Percentiles rank a stretch among this genome's conserved stretches.
phyloP scores from a whole-genome alignment of 805 yeast genomes.

The Candida sonorensis region DNA sequence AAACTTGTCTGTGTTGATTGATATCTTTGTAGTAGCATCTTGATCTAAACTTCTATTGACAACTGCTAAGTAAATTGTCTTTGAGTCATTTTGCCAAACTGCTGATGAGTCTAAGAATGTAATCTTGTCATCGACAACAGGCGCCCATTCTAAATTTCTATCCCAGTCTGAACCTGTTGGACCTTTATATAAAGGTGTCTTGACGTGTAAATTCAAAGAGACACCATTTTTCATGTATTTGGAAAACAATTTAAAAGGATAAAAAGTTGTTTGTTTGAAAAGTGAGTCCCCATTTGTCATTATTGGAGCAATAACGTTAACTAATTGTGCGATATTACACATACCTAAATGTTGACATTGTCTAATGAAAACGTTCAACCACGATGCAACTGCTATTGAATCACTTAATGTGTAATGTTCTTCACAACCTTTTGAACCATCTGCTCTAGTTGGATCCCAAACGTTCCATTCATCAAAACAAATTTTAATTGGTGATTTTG shows the following conservation, averaged over 20 bases:
- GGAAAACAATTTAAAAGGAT: constrained; percentile 23
- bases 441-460: constrained; percentile 29
- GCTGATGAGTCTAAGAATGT: constrained; percentile 25
- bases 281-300: constrained; percentile 22
- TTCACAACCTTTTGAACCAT: constrained; percentile 27
- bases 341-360: constrained; percentile 26
- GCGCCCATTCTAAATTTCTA: constrained; percentile 3
- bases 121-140: constrained; percentile 7
- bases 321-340: constrained; percentile 30
- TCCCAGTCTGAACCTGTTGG: constrained; percentile 16
- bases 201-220: constrained; percentile 25
- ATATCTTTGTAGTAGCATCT: constrained; percentile 17
- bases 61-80: constrained; percentile 20
- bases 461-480: constrained; percentile 33
- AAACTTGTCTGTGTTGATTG: constrained; percentile 11
- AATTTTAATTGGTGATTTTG: constrained; percentile 18
- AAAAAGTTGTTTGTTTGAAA: constrained; percentile 26
- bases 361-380: constrained; percentile 29
- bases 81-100: constrained; percentile 14
- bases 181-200: constrained; percentile 23
- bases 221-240: constrained; percentile 27
- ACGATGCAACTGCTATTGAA: constrained; percentile 28
- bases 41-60: constrained; percentile 23
- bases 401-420: constrained; percentile 26
- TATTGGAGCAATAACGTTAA: constrained; percentile 31